Evolutionary conservation across 2,329 filamentous ascomycete genomes (phyloP), one percentile per base, ranked within the genome.

Genomic region (Xylariaceae sp.): DNA sequence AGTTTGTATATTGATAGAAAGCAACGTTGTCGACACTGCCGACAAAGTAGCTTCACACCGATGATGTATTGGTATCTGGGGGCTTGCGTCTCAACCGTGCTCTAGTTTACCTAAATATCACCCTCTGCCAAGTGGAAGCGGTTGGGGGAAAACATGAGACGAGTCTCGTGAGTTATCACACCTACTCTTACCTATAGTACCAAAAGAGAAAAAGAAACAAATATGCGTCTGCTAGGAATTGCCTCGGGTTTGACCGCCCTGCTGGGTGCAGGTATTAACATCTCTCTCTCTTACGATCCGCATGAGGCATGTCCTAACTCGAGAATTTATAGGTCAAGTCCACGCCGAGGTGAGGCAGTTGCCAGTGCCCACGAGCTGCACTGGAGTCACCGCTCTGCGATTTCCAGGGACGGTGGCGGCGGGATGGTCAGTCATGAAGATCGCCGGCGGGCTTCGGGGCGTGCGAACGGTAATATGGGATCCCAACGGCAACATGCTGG

Each of bases 391-490:
- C 7, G 64, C 61, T 6, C 64, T 69, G 40, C 68, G 71, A 16
- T 76, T 71, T 63, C 64, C 69, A 29, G 68, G 72, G 52, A 71
- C 69, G 14, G 56, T 71, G 6, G 71, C 72, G 14, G 61, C 66
- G 6, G 74, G 73, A 19, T 78, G 76, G 76, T 71, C 65, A 7
- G 71, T 71, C 44, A 67, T 75, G 53, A 78, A 77, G 68, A 68
- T 78, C 26, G 73, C 71, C 12, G 75, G 75, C 31, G 70, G 69
- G 33, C 67, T 77, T 24, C 66, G 63, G 51, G 66, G 68, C 12
- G 72, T 75, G 26, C 72, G 75, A 7, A 75, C 71, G 7, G 67
- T 78, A 31, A 63, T 72, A 16, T 73, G 71, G 60, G 75, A 78
- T 53, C 61, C 66, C 17, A 58, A 65, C 19, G 75, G 75, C 39